These are phyloP conservation scores for Royoungia palumana DNA, from an alignment of 768 basidiomycete species.

Conservation along the genomic window DNA sequence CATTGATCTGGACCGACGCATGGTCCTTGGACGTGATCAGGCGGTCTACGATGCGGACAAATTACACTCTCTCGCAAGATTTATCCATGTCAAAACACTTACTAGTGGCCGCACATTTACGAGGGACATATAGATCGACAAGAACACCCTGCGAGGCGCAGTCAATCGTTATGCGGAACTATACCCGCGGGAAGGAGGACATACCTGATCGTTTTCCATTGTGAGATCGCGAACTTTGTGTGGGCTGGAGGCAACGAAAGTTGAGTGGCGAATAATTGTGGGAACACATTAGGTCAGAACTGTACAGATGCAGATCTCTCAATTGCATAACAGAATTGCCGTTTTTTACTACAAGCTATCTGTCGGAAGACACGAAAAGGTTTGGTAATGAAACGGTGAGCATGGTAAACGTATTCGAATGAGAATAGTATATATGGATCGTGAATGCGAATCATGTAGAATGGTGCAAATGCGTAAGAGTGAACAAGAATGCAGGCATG, in stretches of 20 bases:
- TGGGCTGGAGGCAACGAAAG: neutral
- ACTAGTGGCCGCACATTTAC: constrained; percentile 99
- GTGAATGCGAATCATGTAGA: constrained; percentile 19
- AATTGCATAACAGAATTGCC: constrained; percentile 3
- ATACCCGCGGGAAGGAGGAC: constrained; percentile 20
- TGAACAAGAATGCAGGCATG: constrained; percentile 26
- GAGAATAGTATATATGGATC: constrained; percentile 9
- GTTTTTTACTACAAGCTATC: too few species aligned
- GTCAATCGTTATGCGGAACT: constrained; percentile 1
- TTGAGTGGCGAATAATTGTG: constrained; percentile 22
- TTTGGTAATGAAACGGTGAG: neutral
- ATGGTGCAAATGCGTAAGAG: constrained; percentile 15
- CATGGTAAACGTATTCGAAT: constrained; percentile 10
- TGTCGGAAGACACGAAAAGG: neutral
- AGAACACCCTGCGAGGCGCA: constrained; percentile 72
- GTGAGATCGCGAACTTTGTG: constrained; percentile 24
- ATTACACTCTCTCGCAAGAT: neutral
- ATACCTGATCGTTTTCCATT: constrained; percentile 92
- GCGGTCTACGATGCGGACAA: constrained; percentile 59
- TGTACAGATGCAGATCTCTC: constrained; percentile 25
- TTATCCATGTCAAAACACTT: constrained; percentile 34
- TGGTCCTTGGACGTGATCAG: constrained; percentile 99
- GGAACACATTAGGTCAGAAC: constrained; percentile 27
- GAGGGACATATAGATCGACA: constrained; percentile 99
- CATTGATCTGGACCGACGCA: constrained; percentile 94